Evolutionary conservation across 768 basidiomycete species (phyloP).

Genomic region (Termitomyces sp.): DNA sequence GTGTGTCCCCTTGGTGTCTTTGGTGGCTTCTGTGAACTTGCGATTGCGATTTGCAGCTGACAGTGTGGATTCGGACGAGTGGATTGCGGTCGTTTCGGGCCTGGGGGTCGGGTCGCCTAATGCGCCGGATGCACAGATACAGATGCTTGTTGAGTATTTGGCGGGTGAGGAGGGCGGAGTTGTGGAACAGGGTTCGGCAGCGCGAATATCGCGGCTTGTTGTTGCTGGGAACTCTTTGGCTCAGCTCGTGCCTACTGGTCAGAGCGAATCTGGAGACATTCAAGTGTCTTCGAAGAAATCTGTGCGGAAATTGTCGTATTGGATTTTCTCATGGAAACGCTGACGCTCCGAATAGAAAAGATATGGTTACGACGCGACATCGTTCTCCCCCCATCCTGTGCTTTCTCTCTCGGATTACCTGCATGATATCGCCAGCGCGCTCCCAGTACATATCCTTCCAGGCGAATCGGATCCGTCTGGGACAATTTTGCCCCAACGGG

Average conservation of each 20-base stretch:
- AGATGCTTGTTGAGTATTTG: slow-evolving; percentile 89
- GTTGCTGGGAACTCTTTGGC: slow-evolving; percentile 88
- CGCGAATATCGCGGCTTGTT: slow-evolving; percentile 78
- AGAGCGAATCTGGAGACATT: slow-evolving; percentile 25
- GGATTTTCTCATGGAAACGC: background rate
- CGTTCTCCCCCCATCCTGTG: slow-evolving; percentile 75
- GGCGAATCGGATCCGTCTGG: slow-evolving; percentile 88
- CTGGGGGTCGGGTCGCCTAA: slow-evolving; percentile 67
- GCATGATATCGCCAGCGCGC: slow-evolving; percentile 64
- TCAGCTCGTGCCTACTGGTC: slow-evolving; percentile 30
- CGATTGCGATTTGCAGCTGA: background rate
- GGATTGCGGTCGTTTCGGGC: slow-evolving; percentile 85
- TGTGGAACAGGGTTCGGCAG: slow-evolving; percentile 57
- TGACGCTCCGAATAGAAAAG: slow-evolving; percentile 42
- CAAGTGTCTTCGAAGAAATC: slow-evolving; percentile 43
- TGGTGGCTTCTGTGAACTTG: background rate
- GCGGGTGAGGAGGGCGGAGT: slow-evolving; percentile 75
- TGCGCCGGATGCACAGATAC: slow-evolving; percentile 64
- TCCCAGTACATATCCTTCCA: slow-evolving; percentile 87
- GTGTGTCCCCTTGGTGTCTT: background rate
- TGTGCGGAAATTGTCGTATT: slow-evolving; percentile 30
- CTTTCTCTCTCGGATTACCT: slow-evolving; percentile 64
- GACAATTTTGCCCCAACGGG: slow-evolving; percentile 87
- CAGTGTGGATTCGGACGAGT: slow-evolving; percentile 44
- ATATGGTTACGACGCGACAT: slow-evolving; percentile 56